Evolutionary conservation across 768 basidiomycete genomes (phyloP), one percentile per base, ranked within the genome.

Genomic region (Boletellus ananas): DNA sequence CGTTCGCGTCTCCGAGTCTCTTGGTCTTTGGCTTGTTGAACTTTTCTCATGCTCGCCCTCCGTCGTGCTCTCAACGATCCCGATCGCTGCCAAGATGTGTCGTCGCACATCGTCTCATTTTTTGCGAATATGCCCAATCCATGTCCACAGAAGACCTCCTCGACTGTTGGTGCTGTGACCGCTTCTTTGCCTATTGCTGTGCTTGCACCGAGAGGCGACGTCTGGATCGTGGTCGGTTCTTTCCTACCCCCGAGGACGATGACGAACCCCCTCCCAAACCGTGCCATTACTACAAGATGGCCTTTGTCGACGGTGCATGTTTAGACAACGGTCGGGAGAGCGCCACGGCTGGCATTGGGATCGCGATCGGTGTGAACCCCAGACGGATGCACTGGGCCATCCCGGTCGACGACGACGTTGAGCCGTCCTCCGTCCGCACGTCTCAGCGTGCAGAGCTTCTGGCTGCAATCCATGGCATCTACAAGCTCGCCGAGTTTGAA

Each of bases 291-390:
- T 58, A 58, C 43, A 46, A 46, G n/a, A n/a, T 72, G 25, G 64
- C 61, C n/a, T 70, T 65, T 54, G 63, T 65, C 9, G 71, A 71
- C 34, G 72, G 72, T 6, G 57, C 70, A 6, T 73, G 72, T 44
- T 13, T 54, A 18, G 42, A 47, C 5, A 72, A 73, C 38, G 67
- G 70, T 1, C 42, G 23, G 8, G 34, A 35, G 1, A 50, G 21
- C 0, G 71, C 70, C 1, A 59, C 40, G 4, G 57, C 67, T 12
- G 70, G 71, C 0, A 57, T 72, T 12, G 70, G 68, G 4, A 57
- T 67, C 13, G 60, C 59, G 8, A 46, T 67, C 16, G 70, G 70
- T 2, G 4, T 5, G 2, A 6, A 45, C 12, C 10, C 18, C 20
- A 21, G 10, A 43, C n/a, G 17, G 7, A 49, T 65, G 36, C 58